Evolutionary conservation across 768 basidiomycete genomes (phyloP), one percentile per base, ranked within the genome.

Genomic region (Cyclocybe cylindracea): DNA sequence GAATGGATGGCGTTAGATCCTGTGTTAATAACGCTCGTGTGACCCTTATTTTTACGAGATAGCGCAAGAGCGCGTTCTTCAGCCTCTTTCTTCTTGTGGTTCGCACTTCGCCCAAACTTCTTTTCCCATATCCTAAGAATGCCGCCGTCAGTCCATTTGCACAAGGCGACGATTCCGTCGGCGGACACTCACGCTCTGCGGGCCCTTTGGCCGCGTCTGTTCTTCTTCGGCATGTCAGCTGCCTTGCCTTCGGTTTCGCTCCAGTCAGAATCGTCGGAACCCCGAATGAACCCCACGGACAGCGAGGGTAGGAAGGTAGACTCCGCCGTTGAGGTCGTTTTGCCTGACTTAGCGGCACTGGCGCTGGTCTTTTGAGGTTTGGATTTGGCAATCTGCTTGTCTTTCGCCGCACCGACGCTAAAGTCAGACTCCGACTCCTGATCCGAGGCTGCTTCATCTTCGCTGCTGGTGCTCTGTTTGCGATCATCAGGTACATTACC

Each of bases 141-240:
- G 40, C 10, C 37, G 13, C 32, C 31, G 18, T 48, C 16, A 16
- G 39, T 19, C 39, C 34, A 40, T 49, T 16, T 16, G 53, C 51
- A 45, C 33, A 52, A 36, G 36, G 34, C 41, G 2, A 44, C 13
- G 35, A 38, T 18, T 39, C 31, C 18, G 32, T 11, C 36, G 50
- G 47, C 37, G 34, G 35, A 38, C 10, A 87, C 95, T 80, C 68
- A 97, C 97, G 90, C 91, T 72, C 88, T 78, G 53, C 97, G 78
- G n/a, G 96, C 96, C 44, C 94, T 73, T 67, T 99, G 97, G 31
- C 96, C 97, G 36, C 94, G 78, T 48, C 96, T 73, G 61, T 99
- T 95, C 74, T 90, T 98, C 74, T 85, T 86, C 42, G 76, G 68
- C 19, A 74, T 71, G 36, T 84, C 84, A 11, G 73, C 80, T 31